phyloP scores from a whole-genome alignment of 2,329 filamentous ascomycete species.

The Chrysoporthe puriensis region DNA sequence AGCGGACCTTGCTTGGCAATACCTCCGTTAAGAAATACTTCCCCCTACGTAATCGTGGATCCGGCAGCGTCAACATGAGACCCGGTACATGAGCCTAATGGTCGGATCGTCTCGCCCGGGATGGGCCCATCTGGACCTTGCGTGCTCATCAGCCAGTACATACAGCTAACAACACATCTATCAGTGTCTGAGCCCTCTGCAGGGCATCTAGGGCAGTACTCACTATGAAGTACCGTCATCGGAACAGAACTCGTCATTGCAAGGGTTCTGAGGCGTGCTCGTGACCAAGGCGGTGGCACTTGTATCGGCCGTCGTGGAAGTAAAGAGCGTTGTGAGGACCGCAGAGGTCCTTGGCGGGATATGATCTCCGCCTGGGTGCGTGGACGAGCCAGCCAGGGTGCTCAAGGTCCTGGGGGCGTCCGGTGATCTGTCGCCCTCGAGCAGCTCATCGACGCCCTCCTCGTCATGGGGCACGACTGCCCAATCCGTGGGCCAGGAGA shows the following conservation, averaged over 20 bases:
- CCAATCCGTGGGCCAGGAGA: background rate
- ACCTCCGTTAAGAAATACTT: background rate
- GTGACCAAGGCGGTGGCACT: background rate
- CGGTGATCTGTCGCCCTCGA: background rate
- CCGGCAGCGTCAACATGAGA: background rate
- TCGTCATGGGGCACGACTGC: background rate
- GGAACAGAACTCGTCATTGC: constrained; percentile 12
- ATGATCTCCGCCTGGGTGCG: background rate
- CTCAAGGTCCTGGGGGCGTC: background rate
- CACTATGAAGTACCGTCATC: constrained; percentile 11
- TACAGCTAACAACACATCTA: constrained; percentile 34
- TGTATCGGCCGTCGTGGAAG: background rate
- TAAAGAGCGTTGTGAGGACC: background rate
- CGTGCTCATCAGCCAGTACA: constrained; percentile 45
- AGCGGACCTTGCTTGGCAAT: background rate
- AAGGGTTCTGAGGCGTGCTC: background rate
- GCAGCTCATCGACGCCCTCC: background rate
- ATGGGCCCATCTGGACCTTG: constrained; percentile 41
- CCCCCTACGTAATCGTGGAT: background rate
- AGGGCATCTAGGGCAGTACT: background rate
- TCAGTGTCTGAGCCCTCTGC: background rate
- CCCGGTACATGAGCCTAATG: background rate
- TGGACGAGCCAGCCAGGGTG: background rate
- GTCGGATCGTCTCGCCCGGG: constrained; percentile 40
- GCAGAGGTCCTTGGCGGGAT: background rate